phyloP scores from a whole-genome alignment of 495 filamentous ascomycete genomes.

The Aspergillus hancockii region DNA sequence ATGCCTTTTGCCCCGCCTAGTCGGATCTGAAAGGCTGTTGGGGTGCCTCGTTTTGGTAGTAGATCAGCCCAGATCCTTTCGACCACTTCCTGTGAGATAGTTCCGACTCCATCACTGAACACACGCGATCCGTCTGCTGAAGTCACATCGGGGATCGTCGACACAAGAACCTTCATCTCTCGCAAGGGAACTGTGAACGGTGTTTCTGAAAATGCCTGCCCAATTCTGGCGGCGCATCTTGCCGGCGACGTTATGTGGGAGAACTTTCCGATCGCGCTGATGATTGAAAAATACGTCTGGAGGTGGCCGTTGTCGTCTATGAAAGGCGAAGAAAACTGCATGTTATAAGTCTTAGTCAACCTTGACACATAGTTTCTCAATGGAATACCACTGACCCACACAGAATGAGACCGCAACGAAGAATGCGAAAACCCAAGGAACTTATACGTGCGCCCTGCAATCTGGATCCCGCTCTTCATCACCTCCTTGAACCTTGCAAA shows the following conservation, averaged over 20 bases:
- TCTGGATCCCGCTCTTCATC: slow-evolving; percentile 54
- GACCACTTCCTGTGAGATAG: slow-evolving; percentile 59
- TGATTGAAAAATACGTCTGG: slow-evolving; percentile 52
- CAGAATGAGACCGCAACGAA: slow-evolving; percentile 65
- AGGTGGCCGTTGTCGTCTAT: slow-evolving; percentile 36
- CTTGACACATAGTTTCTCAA: not conserved
- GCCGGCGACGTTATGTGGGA: slow-evolving; percentile 63
- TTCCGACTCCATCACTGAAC: slow-evolving; percentile 81
- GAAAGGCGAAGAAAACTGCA: slow-evolving; percentile 68
- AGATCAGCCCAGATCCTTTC: slow-evolving; percentile 31
- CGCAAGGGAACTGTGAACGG: slow-evolving; percentile 41
- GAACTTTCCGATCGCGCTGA: slow-evolving; percentile 67
- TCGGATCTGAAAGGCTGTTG: slow-evolving; percentile 65
- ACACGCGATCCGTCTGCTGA: slow-evolving; percentile 40
- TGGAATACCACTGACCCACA: slow-evolving; percentile 41
- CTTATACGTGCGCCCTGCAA: slow-evolving; percentile 62
- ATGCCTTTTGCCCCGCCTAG: slow-evolving; percentile 67
- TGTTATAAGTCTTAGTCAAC: not conserved
- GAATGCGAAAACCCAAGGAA: slow-evolving; percentile 86
- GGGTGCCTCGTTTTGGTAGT: slow-evolving; percentile 34
- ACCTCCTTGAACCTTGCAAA: slow-evolving; percentile 58
- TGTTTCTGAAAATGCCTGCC: slow-evolving; percentile 82
- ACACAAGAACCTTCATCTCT: slow-evolving; percentile 18
- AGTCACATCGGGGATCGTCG: slow-evolving; percentile 43
- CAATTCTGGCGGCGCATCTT: slow-evolving; percentile 77